phyloP scores from a whole-genome alignment of 192 early-diverging fungal species.

The Coemansia sp. region DNA sequence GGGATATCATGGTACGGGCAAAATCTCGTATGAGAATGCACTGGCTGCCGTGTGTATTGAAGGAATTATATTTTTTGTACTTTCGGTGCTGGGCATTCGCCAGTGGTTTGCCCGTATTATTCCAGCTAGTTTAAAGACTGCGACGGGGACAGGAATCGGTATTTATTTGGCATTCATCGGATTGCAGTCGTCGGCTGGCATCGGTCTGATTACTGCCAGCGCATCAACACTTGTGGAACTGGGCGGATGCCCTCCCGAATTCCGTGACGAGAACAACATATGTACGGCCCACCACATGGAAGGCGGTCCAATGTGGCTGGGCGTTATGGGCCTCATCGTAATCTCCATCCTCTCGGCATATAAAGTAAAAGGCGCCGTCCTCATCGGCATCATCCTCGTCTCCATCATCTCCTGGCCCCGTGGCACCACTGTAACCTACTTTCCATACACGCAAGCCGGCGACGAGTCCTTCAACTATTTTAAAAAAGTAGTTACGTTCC shows the following conservation, averaged over 20 bases:
- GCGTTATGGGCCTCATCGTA: constrained; percentile 69
- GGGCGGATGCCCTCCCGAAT: constrained; percentile 63
- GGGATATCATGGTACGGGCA: constrained; percentile 75
- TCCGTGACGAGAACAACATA: constrained; percentile 60
- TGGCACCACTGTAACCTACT: constrained; percentile 67
- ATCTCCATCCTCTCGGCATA: constrained; percentile 66
- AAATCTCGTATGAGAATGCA: constrained; percentile 67
- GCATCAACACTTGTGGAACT: constrained; percentile 68
- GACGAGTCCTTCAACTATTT: constrained; percentile 66
- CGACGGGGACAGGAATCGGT: constrained; percentile 74
- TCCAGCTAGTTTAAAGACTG: constrained; percentile 70
- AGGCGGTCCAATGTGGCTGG: constrained; percentile 66
- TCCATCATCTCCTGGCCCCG: constrained; percentile 75
- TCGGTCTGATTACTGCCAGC: constrained; percentile 68
- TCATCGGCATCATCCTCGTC: constrained; percentile 70
- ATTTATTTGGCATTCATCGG: constrained; percentile 79
- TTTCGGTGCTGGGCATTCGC: constrained; percentile 75
- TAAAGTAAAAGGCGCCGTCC: constrained; percentile 68
- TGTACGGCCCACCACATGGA: constrained; percentile 64
- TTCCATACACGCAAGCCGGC: constrained; percentile 66
- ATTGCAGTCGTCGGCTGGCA: constrained; percentile 75
- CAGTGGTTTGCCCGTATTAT: constrained; percentile 76
- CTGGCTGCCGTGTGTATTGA: constrained; percentile 79
- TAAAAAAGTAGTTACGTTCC: constrained; percentile 70
- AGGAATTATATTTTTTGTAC: constrained; percentile 73